Percentiles rank a stretch among this genome's conserved stretches.
Conservation (phyloP, 805 yeast genomes). For the Vanderwaltozyma tropicalis region DNA sequence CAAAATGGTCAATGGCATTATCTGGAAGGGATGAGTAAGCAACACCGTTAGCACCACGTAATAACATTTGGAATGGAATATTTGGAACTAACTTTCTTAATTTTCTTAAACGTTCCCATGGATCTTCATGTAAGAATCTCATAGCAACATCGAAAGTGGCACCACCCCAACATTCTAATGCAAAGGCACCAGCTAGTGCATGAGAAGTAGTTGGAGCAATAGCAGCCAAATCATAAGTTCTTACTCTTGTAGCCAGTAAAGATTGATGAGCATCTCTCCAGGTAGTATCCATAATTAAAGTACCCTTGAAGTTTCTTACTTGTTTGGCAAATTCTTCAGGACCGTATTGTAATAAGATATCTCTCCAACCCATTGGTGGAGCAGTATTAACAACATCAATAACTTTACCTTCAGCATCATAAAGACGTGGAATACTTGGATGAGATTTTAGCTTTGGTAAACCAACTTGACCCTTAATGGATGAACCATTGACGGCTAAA, state of each 20-base stretch:
- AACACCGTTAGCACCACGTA: constrained; percentile 98
- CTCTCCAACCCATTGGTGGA: constrained; percentile 81
- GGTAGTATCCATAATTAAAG: constrained; percentile 91
- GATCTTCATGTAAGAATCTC: constrained; percentile 96
- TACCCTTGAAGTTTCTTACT: constrained; percentile 73
- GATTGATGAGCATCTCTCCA: constrained; percentile 99
- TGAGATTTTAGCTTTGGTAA: constrained; percentile 67
- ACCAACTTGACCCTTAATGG: constrained; percentile 91
- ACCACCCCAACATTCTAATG: constrained; percentile 99
- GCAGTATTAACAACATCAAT: constrained; percentile 46
- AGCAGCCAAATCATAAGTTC: constrained; percentile 81
- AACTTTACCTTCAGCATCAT: constrained; percentile 46
- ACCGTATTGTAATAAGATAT: constrained; percentile 69
- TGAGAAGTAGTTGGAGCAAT: constrained; percentile 89
- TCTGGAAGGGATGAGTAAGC: constrained; percentile 96
- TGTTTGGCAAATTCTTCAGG: constrained; percentile 81
- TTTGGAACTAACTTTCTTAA: constrained; percentile 86
- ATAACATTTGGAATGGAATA: constrained; percentile 96
- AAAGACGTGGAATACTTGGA: constrained; percentile 63
- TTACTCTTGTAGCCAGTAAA: constrained; percentile 89
- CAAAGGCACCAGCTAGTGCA: constrained; percentile 80
- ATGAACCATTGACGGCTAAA: constrained; percentile 86
- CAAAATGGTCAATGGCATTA: constrained; percentile 95
- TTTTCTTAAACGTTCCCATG: constrained; percentile 89
- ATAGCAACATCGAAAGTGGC: constrained; percentile 96